Conservation (phyloP, 768 basidiomycete species). For the Hydnomerulius pinastri region DNA sequence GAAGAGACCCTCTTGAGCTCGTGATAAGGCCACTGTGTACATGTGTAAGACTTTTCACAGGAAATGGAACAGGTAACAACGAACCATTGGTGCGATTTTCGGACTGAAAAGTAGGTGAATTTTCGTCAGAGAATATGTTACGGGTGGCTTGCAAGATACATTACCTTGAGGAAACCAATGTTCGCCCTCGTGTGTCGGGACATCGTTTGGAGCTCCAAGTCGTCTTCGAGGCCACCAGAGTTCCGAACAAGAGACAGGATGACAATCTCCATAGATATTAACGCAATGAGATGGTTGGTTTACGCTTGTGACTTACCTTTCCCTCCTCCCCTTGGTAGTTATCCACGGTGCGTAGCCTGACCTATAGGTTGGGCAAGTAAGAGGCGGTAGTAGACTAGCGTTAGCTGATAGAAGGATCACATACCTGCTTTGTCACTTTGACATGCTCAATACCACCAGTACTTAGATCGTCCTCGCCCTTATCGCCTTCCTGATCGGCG, state of each 20-base stretch:
- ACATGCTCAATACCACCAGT: constrained; percentile 43
- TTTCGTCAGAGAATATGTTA: not conserved
- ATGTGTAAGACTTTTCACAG: constrained; percentile 1
- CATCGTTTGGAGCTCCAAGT: constrained; percentile 18
- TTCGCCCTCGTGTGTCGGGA: constrained; percentile 28
- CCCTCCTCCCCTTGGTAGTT: constrained; percentile 80
- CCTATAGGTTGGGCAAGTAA: constrained; percentile 37
- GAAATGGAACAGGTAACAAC: not conserved
- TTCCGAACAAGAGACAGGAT: constrained; percentile 78
- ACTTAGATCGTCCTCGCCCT: constrained; percentile 35
- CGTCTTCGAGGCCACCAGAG: constrained; percentile 49
- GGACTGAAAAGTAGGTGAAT: constrained; percentile 37
- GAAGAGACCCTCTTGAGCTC: constrained; percentile 73
- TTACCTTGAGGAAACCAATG: constrained; percentile 77
- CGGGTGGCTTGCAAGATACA: not conserved
- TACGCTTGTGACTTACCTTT: constrained; percentile 37
- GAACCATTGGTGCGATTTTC: constrained; percentile 56
- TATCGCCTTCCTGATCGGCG: constrained; percentile 47
- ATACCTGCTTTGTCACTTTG: constrained; percentile 53
- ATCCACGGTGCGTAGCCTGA: constrained; percentile 72
- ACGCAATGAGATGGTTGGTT: not conserved
- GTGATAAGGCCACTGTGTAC: constrained; percentile 62
- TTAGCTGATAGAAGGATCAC: constrained; percentile 12
- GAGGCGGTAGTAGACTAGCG: not conserved
- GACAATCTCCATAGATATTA: constrained; percentile 47